A percentile compares a stretch with the other conserved stretches of the same genome.
These are phyloP conservation scores for Pezicula rhizophila DNA, from an alignment of 2,329 filamentous ascomycete species.

Conservation along the genomic window DNA sequence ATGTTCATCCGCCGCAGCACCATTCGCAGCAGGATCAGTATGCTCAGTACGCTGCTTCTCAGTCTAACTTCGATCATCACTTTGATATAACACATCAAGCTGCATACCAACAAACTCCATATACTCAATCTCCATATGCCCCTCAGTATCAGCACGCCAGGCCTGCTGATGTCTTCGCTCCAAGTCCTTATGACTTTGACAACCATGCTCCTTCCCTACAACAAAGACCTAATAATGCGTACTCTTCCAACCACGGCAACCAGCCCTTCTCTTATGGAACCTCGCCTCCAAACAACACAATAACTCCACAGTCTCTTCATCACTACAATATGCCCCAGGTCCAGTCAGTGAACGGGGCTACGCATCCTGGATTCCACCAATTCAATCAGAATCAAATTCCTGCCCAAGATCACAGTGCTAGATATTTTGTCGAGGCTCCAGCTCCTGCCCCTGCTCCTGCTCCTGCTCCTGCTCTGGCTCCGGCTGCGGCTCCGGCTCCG, in stretches of 20 bases:
- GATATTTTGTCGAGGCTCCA: background rate
- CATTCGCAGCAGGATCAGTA: conserved; percentile 16
- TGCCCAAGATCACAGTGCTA: background rate
- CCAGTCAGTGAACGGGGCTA: conserved; percentile 14
- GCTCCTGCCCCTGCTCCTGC: background rate
- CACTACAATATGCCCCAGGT: conserved; percentile 15
- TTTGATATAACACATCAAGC: conserved; percentile 20
- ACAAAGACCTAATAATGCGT: conserved; percentile 13
- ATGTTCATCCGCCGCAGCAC: conserved; percentile 5
- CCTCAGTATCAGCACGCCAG: conserved; percentile 21
- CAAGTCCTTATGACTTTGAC: conserved; percentile 18
- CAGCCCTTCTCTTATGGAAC: conserved; percentile 18
- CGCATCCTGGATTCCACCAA: conserved; percentile 15
- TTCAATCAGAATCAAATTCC: conserved; percentile 11
- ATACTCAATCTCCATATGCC: conserved; percentile 23
- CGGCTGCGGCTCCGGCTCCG: background rate
- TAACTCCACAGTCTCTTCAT: conserved; percentile 25
- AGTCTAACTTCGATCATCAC: conserved; percentile 16
- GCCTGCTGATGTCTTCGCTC: conserved; percentile 19
- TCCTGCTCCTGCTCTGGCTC: background rate
- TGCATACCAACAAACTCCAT: conserved; percentile 15
- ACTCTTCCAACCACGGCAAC: conserved; percentile 13
- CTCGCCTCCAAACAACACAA: conserved; percentile 7
- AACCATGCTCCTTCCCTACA: conserved; percentile 18
- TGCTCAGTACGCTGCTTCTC: conserved; percentile 13